Evolutionary conservation across 208 protist genomes (phyloP).

Genomic region (Leptomonas pyrrhocoris): DNA sequence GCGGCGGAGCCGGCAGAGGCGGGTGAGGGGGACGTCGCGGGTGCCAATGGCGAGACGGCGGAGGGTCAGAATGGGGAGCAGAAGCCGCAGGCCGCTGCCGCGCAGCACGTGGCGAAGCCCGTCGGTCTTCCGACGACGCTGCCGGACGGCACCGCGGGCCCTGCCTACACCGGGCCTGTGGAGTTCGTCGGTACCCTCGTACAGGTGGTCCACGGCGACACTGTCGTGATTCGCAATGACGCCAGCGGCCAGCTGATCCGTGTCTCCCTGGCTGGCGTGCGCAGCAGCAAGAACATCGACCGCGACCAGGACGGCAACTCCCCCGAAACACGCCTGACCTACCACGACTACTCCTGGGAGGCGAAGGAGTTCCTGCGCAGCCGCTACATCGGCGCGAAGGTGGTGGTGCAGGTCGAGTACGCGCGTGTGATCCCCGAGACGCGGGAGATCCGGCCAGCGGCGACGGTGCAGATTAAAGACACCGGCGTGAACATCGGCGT

Average conservation of each 20-base stretch:
- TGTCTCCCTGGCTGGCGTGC: constrained; percentile 79
- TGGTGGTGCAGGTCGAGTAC: constrained; percentile 82
- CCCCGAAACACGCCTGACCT: constrained; percentile 82
- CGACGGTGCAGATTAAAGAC: constrained; percentile 57
- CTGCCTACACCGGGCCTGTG: constrained; percentile 63
- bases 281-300: constrained; percentile 79
- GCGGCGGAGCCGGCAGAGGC: constrained; percentile 1
- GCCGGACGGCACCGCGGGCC: constrained; percentile 45
- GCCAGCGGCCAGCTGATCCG: constrained; percentile 51
- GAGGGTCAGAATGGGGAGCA: constrained; percentile 7
- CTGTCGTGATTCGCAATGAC: constrained; percentile 72
- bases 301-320: constrained; percentile 81
- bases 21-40: constrained; percentile 15
- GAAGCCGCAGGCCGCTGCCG: constrained; percentile 17
- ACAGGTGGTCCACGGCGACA: constrained; percentile 87
- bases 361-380: constrained; percentile 83
- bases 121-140: constrained; percentile 52
- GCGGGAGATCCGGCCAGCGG: constrained; percentile 75
- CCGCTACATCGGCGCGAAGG: constrained; percentile 78
- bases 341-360: constrained; percentile 90
- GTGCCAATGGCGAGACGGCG: not conserved
- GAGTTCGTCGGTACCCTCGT: constrained; percentile 70
- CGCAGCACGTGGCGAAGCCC: constrained; percentile 20
- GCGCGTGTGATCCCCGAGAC: constrained; percentile 83
- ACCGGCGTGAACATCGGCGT: constrained; percentile 75